Percentiles rank a stretch among this genome's conserved stretches.
These are phyloP conservation scores for Metschnikowia drakensbergensis DNA, from an alignment of 805 yeast species.

Conservation along the genomic window DNA sequence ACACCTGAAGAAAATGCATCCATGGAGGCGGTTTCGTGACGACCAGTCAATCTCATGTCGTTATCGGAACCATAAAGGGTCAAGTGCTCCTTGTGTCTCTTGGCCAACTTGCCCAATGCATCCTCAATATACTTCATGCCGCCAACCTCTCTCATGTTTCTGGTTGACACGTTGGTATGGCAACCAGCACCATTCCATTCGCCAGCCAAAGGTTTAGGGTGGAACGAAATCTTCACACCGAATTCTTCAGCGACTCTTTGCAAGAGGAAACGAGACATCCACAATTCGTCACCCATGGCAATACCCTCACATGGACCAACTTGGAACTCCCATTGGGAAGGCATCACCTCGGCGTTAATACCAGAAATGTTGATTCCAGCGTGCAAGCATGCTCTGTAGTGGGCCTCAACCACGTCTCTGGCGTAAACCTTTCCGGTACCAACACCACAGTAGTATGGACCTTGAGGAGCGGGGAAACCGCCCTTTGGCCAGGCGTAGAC, in stretches of 20 bases:
- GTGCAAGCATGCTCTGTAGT: constrained; percentile 95
- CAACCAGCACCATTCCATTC: constrained; percentile 99
- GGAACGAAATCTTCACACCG: constrained; percentile 97
- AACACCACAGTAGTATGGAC: constrained; percentile 99
- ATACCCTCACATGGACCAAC: constrained; percentile 98
- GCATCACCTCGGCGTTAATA: constrained; percentile 99
- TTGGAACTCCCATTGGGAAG: constrained; percentile 99
- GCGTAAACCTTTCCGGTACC: constrained; percentile 98
- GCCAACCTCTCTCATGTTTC: constrained; percentile 86
- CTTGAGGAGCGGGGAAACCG: constrained; percentile 99
- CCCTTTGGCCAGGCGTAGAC: constrained; percentile 99
- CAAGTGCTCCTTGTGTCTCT: constrained; percentile 96
- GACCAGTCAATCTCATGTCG: constrained; percentile 93
- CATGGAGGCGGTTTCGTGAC: constrained; percentile 97
- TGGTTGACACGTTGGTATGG: constrained; percentile 97
- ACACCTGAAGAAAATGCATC: constrained; percentile 92
- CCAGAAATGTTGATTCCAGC: constrained; percentile 91
- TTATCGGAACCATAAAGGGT: constrained; percentile 93
- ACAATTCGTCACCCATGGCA: constrained; percentile 93
- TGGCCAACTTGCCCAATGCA: constrained; percentile 88
- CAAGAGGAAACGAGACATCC: constrained; percentile 92
- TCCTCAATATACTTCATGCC: constrained; percentile 93
- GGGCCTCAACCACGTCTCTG: constrained; percentile 98
- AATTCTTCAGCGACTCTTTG: constrained; percentile 97
- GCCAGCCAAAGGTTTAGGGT: constrained; percentile 98